phyloP scores from a whole-genome alignment of 1,139 yeast genomes.

The Candida gigantensis region DNA sequence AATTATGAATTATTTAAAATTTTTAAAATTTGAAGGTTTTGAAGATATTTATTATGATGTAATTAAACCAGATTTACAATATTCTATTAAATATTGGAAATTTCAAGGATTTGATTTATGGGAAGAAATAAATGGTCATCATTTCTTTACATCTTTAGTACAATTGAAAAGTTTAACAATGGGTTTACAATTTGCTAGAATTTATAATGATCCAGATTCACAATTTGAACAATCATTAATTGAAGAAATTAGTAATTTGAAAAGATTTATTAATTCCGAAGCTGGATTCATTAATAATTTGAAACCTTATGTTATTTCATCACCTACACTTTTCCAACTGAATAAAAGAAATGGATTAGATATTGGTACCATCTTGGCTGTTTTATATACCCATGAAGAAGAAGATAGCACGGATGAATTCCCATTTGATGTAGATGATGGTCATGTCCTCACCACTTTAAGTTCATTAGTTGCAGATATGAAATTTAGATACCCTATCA shows the following conservation, averaged over 20 bases:
- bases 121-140: constrained; percentile 82
- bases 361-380: constrained; percentile 72
- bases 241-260: constrained; percentile 32
- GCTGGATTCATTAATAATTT: constrained; percentile 8
- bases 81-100: constrained; percentile 64
- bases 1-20: constrained; percentile 54
- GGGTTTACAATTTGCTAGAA: constrained; percentile 52
- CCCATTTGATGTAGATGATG: constrained; percentile 62
- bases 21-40: constrained; percentile 18
- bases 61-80: constrained; percentile 71
- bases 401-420: too few relatives aligned
- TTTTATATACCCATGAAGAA: constrained; percentile 56
- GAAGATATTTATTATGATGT: constrained; percentile 49
- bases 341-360: constrained; percentile 71
- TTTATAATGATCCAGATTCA: constrained; percentile 28
- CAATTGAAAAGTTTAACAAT: constrained; percentile 69
- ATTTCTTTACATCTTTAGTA: constrained; percentile 75
- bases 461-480: constrained; percentile 62
- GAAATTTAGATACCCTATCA: constrained; percentile 75
- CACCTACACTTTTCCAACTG: constrained; percentile 49
- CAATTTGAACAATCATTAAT: constrained; percentile 27
- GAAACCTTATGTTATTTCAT: constrained; percentile 64
- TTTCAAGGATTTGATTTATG: constrained; percentile 78
- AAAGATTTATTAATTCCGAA: constrained; percentile 27
- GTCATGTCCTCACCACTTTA: constrained; percentile 58